phyloP scores from a whole-genome alignment of 352 stramenopile species.

The Phytophthora tubulina region DNA sequence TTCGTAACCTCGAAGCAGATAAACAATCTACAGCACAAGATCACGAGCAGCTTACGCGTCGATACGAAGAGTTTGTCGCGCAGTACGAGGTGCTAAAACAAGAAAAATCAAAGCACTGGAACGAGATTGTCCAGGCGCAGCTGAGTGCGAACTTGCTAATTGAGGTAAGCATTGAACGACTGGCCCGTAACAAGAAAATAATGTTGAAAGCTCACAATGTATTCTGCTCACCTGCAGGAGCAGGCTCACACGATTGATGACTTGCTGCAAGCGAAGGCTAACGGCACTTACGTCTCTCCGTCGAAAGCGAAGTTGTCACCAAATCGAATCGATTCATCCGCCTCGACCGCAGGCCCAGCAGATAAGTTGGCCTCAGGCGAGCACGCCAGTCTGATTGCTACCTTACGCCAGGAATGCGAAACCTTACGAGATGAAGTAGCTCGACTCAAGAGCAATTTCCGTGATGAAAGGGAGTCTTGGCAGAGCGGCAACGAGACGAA shows the following conservation, averaged over 20 bases:
- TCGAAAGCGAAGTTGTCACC: conserved; percentile 32
- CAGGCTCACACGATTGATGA: conserved; percentile 84
- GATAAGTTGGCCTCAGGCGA: conserved; percentile 20
- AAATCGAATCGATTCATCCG: conserved; percentile 15
- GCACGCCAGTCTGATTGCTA: conserved; percentile 14
- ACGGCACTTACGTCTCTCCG: conserved; percentile 48
- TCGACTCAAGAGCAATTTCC: conserved; percentile 31
- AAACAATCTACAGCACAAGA: conserved; percentile 52
- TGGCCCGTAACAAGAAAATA: background rate
- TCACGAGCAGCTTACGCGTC: conserved; percentile 48
- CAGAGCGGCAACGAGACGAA: conserved; percentile 47
- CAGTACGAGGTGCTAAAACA: conserved; percentile 66
- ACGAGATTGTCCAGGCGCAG: conserved; percentile 76
- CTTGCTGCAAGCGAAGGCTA: conserved; percentile 60
- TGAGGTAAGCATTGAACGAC: conserved; percentile 48
- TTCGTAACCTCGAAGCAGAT: conserved; percentile 48
- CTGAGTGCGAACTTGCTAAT: conserved; percentile 81
- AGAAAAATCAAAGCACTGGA: conserved; percentile 76
- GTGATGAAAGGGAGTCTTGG: conserved; percentile 39
- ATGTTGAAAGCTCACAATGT: background rate
- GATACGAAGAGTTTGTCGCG: conserved; percentile 56
- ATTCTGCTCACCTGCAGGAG: conserved; percentile 45
- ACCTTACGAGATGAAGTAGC: conserved; percentile 28
- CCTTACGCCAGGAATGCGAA: conserved; percentile 37
- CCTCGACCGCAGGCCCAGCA: background rate